Percentiles rank a stretch among this genome's conserved stretches.
Evolutionary conservation across 129 eudicot species (phyloP).

Genomic region (Arctium minus): DNA sequence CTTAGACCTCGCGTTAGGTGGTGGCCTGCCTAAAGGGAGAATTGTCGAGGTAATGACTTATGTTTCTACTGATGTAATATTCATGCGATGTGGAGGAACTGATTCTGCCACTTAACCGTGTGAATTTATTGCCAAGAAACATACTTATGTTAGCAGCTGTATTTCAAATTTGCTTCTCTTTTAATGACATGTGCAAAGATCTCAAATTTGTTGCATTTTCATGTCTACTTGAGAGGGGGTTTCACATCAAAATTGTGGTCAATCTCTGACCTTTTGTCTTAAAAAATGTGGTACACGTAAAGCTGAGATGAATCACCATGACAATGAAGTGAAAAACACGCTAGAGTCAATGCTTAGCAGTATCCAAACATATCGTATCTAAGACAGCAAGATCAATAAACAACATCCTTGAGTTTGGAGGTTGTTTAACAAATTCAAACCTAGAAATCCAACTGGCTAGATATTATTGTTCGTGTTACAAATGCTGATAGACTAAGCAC

Average conservation of each 20-base stretch:
- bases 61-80: background rate
- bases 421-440: background rate
- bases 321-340: background rate
- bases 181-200: background rate
- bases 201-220: background rate
- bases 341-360: background rate
- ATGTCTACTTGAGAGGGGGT: background rate
- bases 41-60: constrained; percentile 73
- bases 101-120: background rate
- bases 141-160: background rate
- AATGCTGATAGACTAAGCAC: background rate
- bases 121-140: background rate
- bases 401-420: background rate
- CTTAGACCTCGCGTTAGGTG: constrained; percentile 97
- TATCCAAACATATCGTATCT: background rate
- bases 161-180: background rate
- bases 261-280: background rate
- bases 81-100: background rate
- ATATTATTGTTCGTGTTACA: background rate
- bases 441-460: background rate
- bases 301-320: background rate
- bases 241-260: too few relatives aligned
- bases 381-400: background rate
- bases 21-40: constrained; percentile 98
- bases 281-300: background rate